Percentiles rank a stretch among this genome's conserved stretches.
phyloP scores from a whole-genome alignment of 1,284 basidiomycete genomes.

The Ustilago cynodontis region DNA sequence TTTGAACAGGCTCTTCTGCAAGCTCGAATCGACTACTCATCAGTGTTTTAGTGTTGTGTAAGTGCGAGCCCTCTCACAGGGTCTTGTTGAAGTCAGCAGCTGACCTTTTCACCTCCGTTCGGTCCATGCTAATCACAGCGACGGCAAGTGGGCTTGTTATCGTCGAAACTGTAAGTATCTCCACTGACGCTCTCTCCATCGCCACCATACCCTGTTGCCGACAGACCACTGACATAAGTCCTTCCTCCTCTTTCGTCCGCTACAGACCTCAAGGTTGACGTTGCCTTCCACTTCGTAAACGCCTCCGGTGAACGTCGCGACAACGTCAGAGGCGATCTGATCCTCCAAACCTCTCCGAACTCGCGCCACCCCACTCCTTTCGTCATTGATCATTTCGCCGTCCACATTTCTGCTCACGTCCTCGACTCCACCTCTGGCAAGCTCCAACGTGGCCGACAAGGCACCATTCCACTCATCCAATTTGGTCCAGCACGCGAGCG shows the following conservation, averaged over 20 bases:
- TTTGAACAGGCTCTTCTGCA: slow-evolving; percentile 29
- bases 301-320: slow-evolving; percentile 17
- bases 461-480: slow-evolving; percentile 44
- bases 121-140: slow-evolving; percentile 1
- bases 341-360: slow-evolving; percentile 2
- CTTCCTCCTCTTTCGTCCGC: not conserved
- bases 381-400: slow-evolving; percentile 24
- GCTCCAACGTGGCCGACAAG: slow-evolving; percentile 26
- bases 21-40: slow-evolving; percentile 44
- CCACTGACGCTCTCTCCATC: not conserved
- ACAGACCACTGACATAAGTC: not conserved
- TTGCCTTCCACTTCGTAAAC: slow-evolving; percentile 30
- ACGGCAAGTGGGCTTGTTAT: slow-evolving; percentile 56
- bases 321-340: slow-evolving; percentile 14
- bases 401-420: slow-evolving; percentile 40
- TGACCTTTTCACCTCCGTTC: not conserved
- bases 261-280: slow-evolving; percentile 45
- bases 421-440: slow-evolving; percentile 17
- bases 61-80: not conserved
- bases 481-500: slow-evolving; percentile 50
- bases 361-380: not conserved
- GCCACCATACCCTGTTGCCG: not conserved
- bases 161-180: slow-evolving; percentile 41
- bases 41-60: slow-evolving; percentile 47
- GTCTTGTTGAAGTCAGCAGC: not conserved